Percentiles rank a stretch among this genome's conserved stretches.
These are phyloP conservation scores for Fagopyrum homotropicum DNA, from an alignment of 148 eudicot species.

Conservation along the genomic window DNA sequence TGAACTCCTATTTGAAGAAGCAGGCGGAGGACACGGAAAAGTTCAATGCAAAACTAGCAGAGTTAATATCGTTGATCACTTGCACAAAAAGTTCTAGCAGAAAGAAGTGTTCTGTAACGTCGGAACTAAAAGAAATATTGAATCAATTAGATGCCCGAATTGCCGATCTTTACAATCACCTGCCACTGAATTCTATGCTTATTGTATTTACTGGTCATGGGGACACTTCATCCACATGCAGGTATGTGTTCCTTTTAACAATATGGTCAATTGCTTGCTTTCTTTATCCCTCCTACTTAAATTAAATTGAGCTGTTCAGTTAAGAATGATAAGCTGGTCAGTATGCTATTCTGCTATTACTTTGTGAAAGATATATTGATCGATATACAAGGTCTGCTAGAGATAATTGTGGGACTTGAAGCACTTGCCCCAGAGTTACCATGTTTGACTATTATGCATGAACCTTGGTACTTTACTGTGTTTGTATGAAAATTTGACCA, in stretches of 20 bases:
- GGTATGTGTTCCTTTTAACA: not conserved
- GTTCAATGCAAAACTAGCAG: conserved; percentile 59
- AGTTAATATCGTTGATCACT: conserved; percentile 74
- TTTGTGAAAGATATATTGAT: too few species aligned
- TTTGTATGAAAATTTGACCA: too few species aligned
- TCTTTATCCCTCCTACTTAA: not conserved
- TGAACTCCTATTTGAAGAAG: conserved; percentile 53
- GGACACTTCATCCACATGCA: conserved; percentile 53
- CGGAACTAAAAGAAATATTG: conserved; percentile 64
- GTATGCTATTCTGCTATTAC: not conserved
- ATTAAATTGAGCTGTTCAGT: not conserved
- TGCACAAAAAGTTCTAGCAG: conserved; percentile 45
- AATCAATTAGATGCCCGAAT: conserved; percentile 53
- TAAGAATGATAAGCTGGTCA: not conserved
- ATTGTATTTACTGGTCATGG: conserved; percentile 94
- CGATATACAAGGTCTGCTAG: too few species aligned
- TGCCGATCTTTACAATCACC: conserved; percentile 44
- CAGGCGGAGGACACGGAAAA: conserved; percentile 64
- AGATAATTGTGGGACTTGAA: too few species aligned
- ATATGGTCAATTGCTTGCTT: not conserved
- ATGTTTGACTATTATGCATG: not conserved
- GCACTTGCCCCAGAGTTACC: too few species aligned
- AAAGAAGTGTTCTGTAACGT: conserved; percentile 37
- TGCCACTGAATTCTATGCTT: conserved; percentile 73
- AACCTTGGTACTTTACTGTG: not conserved